phyloP scores from a whole-genome alignment of 73 alveolate genomes.

The Urostyla sp. region DNA sequence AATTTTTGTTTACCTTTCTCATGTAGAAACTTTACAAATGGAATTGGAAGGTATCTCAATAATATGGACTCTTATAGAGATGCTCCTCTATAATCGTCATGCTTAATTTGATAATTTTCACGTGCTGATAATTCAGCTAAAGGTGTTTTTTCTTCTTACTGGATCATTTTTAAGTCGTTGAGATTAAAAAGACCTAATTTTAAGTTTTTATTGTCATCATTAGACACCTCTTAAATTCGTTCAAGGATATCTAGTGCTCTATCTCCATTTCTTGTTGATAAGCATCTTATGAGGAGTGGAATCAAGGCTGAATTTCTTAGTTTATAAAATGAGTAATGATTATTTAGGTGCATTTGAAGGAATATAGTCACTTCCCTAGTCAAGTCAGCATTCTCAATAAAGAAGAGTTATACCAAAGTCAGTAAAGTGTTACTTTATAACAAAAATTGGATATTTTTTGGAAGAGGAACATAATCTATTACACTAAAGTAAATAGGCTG shows the following conservation, averaged over 20 bases:
- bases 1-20: conserved; percentile 44
- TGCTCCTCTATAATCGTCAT: background rate
- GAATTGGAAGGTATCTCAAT: conserved; percentile 44
- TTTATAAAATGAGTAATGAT: conserved; percentile 29
- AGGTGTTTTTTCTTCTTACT: conserved; percentile 16
- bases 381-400: conserved; percentile 51
- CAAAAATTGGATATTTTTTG: conserved; percentile 41
- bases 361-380: conserved; percentile 36
- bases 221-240: conserved; percentile 27
- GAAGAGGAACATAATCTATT: conserved; percentile 57
- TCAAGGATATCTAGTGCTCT: conserved; percentile 46
- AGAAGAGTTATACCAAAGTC: conserved; percentile 4
- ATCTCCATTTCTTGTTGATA: conserved; percentile 23
- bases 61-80: conserved; percentile 40
- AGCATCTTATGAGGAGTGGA: conserved; percentile 11
- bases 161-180: conserved; percentile 43
- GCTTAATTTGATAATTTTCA: background rate
- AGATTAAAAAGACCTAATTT: conserved; percentile 37
- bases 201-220: conserved; percentile 48
- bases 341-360: conserved; percentile 31
- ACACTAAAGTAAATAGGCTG: too few relatives aligned
- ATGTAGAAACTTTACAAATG: conserved; percentile 33
- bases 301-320: conserved; percentile 35
- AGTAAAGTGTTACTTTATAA: conserved; percentile 16
- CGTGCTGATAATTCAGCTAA: background rate